Percentiles rank a stretch among this genome's conserved stretches.
phyloP scores from a whole-genome alignment of 495 filamentous ascomycete species.

The Aspergillus saccharolyticus region DNA sequence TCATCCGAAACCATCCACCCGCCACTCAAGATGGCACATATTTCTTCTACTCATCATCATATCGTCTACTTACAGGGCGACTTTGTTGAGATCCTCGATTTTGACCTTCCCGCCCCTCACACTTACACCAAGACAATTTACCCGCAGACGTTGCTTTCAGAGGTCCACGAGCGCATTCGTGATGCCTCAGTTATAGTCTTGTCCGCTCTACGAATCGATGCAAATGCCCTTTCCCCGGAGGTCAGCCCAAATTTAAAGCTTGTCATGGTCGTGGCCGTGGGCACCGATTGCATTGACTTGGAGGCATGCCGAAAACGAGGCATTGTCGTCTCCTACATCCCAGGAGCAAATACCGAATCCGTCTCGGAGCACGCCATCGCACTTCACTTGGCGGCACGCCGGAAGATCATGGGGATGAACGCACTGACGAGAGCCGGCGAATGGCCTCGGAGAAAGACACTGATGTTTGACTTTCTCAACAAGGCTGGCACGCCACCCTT shows the following conservation, averaged over 20 bases:
- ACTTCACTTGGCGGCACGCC: slow-evolving; percentile 49
- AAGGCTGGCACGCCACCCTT: slow-evolving; percentile 19
- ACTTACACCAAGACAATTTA: slow-evolving; percentile 21
- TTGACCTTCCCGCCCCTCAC: slow-evolving; percentile 16
- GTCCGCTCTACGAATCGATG: slow-evolving; percentile 35
- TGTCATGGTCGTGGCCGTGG: slow-evolving; percentile 49
- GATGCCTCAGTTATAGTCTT: slow-evolving; percentile 48
- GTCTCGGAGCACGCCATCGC: slow-evolving; percentile 52
- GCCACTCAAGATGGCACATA: background rate
- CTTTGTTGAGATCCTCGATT: slow-evolving; percentile 16
- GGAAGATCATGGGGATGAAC: slow-evolving; percentile 42
- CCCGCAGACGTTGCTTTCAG: slow-evolving; percentile 14
- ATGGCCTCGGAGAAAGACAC: slow-evolving; percentile 17
- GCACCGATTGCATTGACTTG: slow-evolving; percentile 50
- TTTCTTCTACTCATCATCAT: slow-evolving; percentile 17
- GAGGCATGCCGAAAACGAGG: slow-evolving; percentile 43
- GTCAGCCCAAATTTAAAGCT: slow-evolving; percentile 38
- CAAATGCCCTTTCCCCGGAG: slow-evolving; percentile 31
- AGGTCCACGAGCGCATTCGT: slow-evolving; percentile 39
- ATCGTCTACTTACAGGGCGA: slow-evolving; percentile 24
- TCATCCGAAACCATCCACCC: too few species aligned
- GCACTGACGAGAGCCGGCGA: slow-evolving; percentile 26
- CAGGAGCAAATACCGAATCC: slow-evolving; percentile 45
- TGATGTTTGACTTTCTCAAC: slow-evolving; percentile 21
- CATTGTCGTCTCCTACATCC: slow-evolving; percentile 45